Evolutionary conservation across 1,139 yeast species (phyloP).

Genomic region (Debaryomyces robertsiae): DNA sequence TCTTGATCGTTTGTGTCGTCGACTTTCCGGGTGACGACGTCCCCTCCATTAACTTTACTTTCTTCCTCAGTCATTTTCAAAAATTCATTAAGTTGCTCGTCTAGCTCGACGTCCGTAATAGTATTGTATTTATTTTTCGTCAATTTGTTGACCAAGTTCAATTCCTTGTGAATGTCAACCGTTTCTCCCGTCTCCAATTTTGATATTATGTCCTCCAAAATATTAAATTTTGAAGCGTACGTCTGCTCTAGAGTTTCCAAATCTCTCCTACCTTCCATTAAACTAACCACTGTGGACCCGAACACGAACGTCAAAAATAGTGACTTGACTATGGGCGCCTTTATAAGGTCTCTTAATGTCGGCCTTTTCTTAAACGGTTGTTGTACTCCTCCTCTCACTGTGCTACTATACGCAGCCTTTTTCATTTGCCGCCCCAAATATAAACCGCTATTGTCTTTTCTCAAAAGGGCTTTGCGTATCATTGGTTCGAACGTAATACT

Average conservation of each 20-base stretch:
- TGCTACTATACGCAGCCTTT: neutral
- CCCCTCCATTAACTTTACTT: slow-evolving; percentile 20
- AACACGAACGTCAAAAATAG: slow-evolving; percentile 40
- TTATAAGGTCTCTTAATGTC: slow-evolving; percentile 23
- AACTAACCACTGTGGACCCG: slow-evolving; percentile 44
- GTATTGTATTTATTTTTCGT: slow-evolving; percentile 34
- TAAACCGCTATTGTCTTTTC: neutral
- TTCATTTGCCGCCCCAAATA: neutral
- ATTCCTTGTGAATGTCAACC: slow-evolving; percentile 41
- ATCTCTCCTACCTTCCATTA: slow-evolving; percentile 38
- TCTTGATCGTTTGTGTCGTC: neutral
- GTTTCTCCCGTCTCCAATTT: slow-evolving; percentile 34
- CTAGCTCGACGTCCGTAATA: slow-evolving; percentile 42
- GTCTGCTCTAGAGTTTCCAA: slow-evolving; percentile 32
- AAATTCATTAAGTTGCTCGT: slow-evolving; percentile 41
- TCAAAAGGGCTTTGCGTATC: neutral
- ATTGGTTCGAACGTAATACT: no score
- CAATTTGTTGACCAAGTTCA: slow-evolving; percentile 40
- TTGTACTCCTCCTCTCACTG: neutral
- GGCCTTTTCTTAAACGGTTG: slow-evolving; percentile 16
- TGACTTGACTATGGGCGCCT: slow-evolving; percentile 42
- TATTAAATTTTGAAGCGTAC: slow-evolving; percentile 34
- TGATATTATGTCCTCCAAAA: slow-evolving; percentile 33
- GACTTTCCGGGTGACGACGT: slow-evolving; percentile 3
- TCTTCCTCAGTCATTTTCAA: slow-evolving; percentile 35